Evolutionary conservation across 805 yeast species (phyloP).

Genomic region (Pichia nanzhaoensis): DNA sequence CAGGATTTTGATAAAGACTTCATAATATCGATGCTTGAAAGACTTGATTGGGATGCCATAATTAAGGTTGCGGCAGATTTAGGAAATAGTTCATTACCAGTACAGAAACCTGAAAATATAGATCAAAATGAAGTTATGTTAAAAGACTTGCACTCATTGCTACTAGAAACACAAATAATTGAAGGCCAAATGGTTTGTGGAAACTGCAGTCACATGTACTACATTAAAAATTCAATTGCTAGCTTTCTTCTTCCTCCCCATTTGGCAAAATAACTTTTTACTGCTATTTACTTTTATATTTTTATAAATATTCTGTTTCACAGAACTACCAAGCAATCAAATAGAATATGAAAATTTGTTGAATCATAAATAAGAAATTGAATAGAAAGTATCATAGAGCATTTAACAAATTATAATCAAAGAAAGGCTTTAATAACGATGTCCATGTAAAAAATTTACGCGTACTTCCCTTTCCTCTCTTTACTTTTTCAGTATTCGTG

Average conservation of each 20-base stretch:
- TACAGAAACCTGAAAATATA: constrained; percentile 50
- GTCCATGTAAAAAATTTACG: too few species aligned
- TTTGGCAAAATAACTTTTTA: constrained; percentile 42
- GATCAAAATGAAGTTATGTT: constrained; percentile 46
- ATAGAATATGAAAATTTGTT: too few species aligned
- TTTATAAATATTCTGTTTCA: too few species aligned
- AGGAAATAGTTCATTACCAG: constrained; percentile 58
- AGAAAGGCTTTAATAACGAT: too few species aligned
- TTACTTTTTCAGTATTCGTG: too few species aligned
- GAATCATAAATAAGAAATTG: too few species aligned
- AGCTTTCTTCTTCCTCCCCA: constrained; percentile 94
- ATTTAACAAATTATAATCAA: too few species aligned
- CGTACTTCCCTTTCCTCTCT: too few species aligned
- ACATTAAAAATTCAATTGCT: constrained; percentile 90
- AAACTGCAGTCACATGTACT: constrained; percentile 80
- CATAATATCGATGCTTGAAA: constrained; percentile 63
- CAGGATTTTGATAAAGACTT: constrained; percentile 81
- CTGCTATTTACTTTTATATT: too few species aligned
- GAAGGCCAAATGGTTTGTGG: constrained; percentile 89
- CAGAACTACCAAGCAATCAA: too few species aligned
- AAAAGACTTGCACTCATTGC: constrained; percentile 66
- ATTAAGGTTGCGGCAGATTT: constrained; percentile 68
- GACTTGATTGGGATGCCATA: constrained; percentile 87
- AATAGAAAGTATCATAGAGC: too few species aligned
- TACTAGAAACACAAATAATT: constrained; percentile 77